A percentile compares a stretch with the other conserved stretches of the same genome.
These are phyloP conservation scores for Fomitopsis pinicola DNA, from an alignment of 1,284 basidiomycete genomes.

Conservation along the genomic window DNA sequence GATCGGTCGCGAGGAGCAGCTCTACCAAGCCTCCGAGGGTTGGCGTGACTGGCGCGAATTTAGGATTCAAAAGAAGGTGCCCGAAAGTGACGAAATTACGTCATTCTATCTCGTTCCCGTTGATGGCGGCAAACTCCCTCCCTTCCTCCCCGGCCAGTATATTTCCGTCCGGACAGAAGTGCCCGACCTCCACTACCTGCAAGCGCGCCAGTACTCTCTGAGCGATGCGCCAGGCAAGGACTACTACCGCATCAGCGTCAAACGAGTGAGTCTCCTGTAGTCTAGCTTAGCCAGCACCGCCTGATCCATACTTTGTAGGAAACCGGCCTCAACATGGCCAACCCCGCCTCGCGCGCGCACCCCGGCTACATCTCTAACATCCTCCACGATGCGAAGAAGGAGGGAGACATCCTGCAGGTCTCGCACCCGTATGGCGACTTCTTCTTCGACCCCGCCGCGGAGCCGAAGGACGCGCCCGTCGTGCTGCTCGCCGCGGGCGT, in stretches of 20 bases:
- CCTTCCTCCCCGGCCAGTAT: constrained; percentile 22
- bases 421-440: constrained; percentile 24
- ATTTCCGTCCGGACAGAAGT: constrained; percentile 21
- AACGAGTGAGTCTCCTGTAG: constrained; percentile 15
- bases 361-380: constrained; percentile 24
- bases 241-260: constrained; percentile 24
- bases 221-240: constrained; percentile 19
- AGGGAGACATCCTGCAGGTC: constrained; percentile 20
- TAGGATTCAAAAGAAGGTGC: constrained; percentile 17
- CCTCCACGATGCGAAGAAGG: constrained; percentile 18
- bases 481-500: constrained; percentile 25
- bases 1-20: constrained; percentile 21
- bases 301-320: background rate
- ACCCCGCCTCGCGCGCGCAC: constrained; percentile 12
- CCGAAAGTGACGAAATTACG: constrained; percentile 22
- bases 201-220: constrained; percentile 21
- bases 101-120: constrained; percentile 23
- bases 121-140: constrained; percentile 16
- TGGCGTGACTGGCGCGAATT: constrained; percentile 24
- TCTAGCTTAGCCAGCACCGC: background rate
- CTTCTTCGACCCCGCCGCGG: constrained; percentile 19
- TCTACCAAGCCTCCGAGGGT: constrained; percentile 16
- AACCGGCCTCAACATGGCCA: constrained; percentile 1
- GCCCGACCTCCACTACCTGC: constrained; percentile 15
- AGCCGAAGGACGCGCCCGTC: constrained; percentile 11